Evolutionary conservation across 495 filamentous ascomycete species (phyloP), one percentile per base, ranked within the genome.

Genomic region (Ascobolus immersus): DNA sequence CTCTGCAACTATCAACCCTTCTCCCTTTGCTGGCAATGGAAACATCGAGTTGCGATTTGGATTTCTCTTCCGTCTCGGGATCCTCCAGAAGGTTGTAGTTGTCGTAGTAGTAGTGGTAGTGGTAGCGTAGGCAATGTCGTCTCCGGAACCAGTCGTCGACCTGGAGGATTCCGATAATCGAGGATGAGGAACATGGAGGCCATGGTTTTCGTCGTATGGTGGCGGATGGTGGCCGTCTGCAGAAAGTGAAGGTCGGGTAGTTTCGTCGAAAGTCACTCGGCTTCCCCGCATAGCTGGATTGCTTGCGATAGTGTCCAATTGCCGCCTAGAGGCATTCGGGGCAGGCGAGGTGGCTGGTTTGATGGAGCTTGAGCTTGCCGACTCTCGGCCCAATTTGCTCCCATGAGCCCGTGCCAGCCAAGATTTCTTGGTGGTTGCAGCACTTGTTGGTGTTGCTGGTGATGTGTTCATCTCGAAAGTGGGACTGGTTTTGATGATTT

Each of bases 401-500:
- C 7, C 7, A 25, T 7, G 22, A 25, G 22, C 7, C 22, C 22
- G 7, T 7, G 22, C 7, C 7, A 7, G 7, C 7, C n/a, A n/a
- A 9, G 28, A 17, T 8, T n/a, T n/a, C 9, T 12, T 31, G 13
- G 28, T 2, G 15, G 11, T 9, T 9, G 28, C 11, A 31, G 10
- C 15, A 17, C 17, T 17, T 12, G 28, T 9, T 31, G 28, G 9
- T 17, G 13, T 31, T 9, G 11, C 15, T 12, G n/a, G 28, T 10
- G 17, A 31, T 12, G 11, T n/a, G 15, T 17, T n/a, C 20, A 58
- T 54, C 29, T 84, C 66, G 37, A 72, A 62, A 1, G 81, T 84
- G 5, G 86, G 86, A 17, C 82, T 74, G 9, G 86, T 96, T 15
- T 72, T 91, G 47, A 93, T 84, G 48, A 96, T 96, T 30, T 71